A percentile compares a stretch with the other conserved stretches of the same genome.
These are phyloP conservation scores for Cystobasidium sp. DNA, from an alignment of 1,284 basidiomycete species.

Conservation along the genomic window DNA sequence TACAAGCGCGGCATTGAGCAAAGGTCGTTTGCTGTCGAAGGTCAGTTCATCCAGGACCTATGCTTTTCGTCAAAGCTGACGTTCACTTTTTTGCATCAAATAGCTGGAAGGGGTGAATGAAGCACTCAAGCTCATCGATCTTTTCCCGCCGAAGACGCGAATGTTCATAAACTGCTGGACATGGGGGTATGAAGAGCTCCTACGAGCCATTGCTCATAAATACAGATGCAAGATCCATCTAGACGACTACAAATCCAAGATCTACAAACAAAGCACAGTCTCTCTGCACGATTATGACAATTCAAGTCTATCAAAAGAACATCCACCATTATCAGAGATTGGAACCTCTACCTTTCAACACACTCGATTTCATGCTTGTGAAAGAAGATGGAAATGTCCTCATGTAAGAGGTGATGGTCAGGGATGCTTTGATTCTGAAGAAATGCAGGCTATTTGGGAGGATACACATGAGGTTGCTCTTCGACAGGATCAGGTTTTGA, in stretches of 20 bases:
- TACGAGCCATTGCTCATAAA: slow-evolving; percentile 70
- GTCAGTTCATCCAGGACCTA: neutral
- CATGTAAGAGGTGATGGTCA: slow-evolving; percentile 47
- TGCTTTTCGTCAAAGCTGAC: neutral
- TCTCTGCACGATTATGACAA: slow-evolving; percentile 16
- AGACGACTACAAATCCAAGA: slow-evolving; percentile 80
- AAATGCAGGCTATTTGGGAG: slow-evolving; percentile 40
- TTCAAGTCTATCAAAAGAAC: slow-evolving; percentile 9
- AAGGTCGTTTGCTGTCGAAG: slow-evolving; percentile 26
- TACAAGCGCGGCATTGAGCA: slow-evolving; percentile 60
- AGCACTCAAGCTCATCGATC: slow-evolving; percentile 69
- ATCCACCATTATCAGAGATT: slow-evolving; percentile 69
- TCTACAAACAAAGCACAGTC: slow-evolving; percentile 64
- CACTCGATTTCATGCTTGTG: slow-evolving; percentile 89
- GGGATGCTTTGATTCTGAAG: slow-evolving; percentile 46
- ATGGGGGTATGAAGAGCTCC: slow-evolving; percentile 74
- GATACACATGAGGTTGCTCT: slow-evolving; percentile 20
- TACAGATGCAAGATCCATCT: slow-evolving; percentile 81
- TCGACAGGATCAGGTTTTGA: slow-evolving; percentile 12
- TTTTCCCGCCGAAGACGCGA: slow-evolving; percentile 68
- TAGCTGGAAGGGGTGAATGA: slow-evolving; percentile 71
- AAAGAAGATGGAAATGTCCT: slow-evolving; percentile 74
- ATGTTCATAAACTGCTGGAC: slow-evolving; percentile 95
- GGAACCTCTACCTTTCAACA: slow-evolving; percentile 66
- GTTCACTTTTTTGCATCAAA: neutral